These are phyloP conservation scores for Desmodesmus armatus DNA, from an alignment of 139 green algal genomes.

Conservation along the genomic window DNA sequence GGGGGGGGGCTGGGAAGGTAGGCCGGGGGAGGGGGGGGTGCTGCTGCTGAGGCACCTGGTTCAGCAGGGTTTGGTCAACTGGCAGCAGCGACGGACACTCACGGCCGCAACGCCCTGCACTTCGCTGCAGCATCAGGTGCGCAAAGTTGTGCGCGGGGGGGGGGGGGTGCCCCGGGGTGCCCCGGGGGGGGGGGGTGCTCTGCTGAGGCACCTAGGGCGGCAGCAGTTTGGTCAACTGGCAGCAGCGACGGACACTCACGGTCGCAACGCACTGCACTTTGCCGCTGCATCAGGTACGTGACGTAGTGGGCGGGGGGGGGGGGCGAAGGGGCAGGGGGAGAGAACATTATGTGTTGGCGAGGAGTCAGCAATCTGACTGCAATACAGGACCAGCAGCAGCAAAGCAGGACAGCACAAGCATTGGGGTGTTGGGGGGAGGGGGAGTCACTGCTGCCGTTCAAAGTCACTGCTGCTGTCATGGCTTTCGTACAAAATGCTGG, in stretches of 20 bases:
- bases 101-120: conserved; percentile 26
- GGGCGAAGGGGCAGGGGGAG: background rate
- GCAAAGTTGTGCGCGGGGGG: background rate
- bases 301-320: background rate
- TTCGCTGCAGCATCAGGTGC: conserved; percentile 33
- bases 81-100: background rate
- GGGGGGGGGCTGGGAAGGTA: background rate
- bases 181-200: background rate
- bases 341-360: too few relatives aligned
- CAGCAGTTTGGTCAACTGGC: background rate
- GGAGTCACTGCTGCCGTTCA: background rate
- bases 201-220: background rate
- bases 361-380: background rate
- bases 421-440: background rate
- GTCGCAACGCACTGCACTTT: conserved; percentile 32
- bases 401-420: background rate
- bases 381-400: background rate
- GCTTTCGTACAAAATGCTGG: too few relatives aligned
- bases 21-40: too few relatives aligned
- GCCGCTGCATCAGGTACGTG: conserved; percentile 16
- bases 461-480: background rate
- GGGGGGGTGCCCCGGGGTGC: background rate
- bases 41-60: background rate
- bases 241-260: background rate
- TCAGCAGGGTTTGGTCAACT: background rate